Conservation (phyloP, 2,329 filamentous ascomycete genomes). For the Hypocreales sp. region DNA sequence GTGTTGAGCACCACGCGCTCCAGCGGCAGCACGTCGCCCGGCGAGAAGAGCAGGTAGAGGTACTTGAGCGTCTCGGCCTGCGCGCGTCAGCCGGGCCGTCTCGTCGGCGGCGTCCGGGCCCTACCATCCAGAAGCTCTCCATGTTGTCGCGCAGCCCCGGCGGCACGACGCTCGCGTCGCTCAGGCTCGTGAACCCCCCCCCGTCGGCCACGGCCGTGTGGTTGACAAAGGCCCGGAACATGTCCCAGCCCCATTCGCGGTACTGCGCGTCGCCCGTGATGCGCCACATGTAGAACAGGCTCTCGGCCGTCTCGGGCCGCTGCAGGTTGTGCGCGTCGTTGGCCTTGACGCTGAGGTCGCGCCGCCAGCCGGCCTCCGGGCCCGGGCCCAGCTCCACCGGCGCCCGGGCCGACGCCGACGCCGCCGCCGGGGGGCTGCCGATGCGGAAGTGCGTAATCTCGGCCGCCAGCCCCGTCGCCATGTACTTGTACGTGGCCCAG, state of each 20-base stretch:
- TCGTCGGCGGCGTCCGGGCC: too few species aligned
- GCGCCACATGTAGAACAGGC: slow-evolving; percentile 95
- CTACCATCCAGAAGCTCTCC: slow-evolving; percentile 96
- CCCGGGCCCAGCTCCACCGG: slow-evolving; percentile 34
- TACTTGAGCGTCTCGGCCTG: slow-evolving; percentile 96
- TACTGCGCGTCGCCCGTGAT: slow-evolving; percentile 86
- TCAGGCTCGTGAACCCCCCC: slow-evolving; percentile 69
- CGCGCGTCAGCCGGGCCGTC: not conserved
- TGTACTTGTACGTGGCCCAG: slow-evolving; percentile 93
- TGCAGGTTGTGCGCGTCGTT: slow-evolving; percentile 88
- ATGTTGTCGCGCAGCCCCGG: slow-evolving; percentile 70
- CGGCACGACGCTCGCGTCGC: slow-evolving; percentile 58
- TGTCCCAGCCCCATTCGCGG: slow-evolving; percentile 95
- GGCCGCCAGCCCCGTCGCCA: slow-evolving; percentile 77
- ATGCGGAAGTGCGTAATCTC: slow-evolving; percentile 90
- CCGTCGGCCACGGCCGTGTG: slow-evolving; percentile 66
- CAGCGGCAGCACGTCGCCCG: slow-evolving; percentile 66
- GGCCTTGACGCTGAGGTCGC: slow-evolving; percentile 67
- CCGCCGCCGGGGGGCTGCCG: slow-evolving; percentile 46
- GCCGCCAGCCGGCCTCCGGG: slow-evolving; percentile 49
- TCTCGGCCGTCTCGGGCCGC: slow-evolving; percentile 92
- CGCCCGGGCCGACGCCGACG: slow-evolving; percentile 32
- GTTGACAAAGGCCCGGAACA: slow-evolving; percentile 85
- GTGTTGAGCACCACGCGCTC: slow-evolving; percentile 89
- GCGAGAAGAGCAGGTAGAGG: slow-evolving; percentile 86